Percentiles rank a stretch among this genome's conserved stretches.
Evolutionary conservation across 495 filamentous ascomycete genomes (phyloP).

Genomic region (Aspergillus ellipticus): DNA sequence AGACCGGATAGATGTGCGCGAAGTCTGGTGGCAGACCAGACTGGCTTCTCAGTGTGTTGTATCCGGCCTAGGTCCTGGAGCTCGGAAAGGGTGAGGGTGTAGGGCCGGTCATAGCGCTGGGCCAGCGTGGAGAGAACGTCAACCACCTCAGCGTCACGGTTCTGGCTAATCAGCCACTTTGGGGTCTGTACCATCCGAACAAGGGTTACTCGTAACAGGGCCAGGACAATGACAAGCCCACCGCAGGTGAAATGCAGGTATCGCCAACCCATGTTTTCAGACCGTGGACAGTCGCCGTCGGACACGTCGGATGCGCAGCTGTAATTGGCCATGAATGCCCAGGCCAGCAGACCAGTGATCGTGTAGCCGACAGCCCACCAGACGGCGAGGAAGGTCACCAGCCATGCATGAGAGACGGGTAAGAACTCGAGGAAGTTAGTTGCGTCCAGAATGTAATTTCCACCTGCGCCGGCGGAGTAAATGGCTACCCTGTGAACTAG

Average conservation of each 20-base stretch:
- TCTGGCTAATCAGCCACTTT: conserved; percentile 27
- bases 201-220: conserved; percentile 18
- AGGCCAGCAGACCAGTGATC: conserved; percentile 38
- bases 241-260: conserved; percentile 33
- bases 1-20: conserved; percentile 25
- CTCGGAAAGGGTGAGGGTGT: conserved; percentile 20
- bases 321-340: conserved; percentile 39
- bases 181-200: conserved; percentile 30
- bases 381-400: conserved; percentile 34
- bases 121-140: conserved; percentile 19
- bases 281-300: conserved; percentile 10
- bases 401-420: conserved; percentile 28
- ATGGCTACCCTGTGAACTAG: conserved; percentile 26
- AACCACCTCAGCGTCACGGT: conserved; percentile 25
- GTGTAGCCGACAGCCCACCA: conserved; percentile 39
- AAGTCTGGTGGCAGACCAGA: conserved; percentile 28
- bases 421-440: conserved; percentile 35
- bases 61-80: conserved; percentile 27
- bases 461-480: conserved; percentile 33
- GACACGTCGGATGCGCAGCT: conserved; percentile 25
- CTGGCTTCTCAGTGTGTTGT: conserved; percentile 27
- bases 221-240: conserved; percentile 24
- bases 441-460: conserved; percentile 36
- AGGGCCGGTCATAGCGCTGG: conserved; percentile 17
- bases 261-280: conserved; percentile 34